Evolutionary conservation across 1,139 yeast genomes (phyloP).

Genomic region (Kluyveromyces sp.): DNA sequence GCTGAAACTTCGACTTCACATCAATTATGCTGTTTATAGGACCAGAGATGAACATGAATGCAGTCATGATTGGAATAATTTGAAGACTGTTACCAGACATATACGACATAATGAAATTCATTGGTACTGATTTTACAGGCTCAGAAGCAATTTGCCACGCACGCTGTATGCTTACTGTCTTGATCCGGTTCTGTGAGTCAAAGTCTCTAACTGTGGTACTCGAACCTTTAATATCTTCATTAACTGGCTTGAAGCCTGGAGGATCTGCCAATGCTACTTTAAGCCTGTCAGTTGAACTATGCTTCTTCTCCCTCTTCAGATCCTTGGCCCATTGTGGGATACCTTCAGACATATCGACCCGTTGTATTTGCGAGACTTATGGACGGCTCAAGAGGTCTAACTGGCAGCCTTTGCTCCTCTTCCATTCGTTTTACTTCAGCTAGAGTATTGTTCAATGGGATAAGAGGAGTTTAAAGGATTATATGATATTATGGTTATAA

Average conservation of each 20-base stretch:
- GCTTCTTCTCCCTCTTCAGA: slow-evolving; percentile 10
- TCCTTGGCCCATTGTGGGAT: slow-evolving; percentile 21
- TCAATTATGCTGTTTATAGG: slow-evolving; percentile 68
- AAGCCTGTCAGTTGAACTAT: slow-evolving; percentile 10
- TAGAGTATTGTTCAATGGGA: too few relatives aligned
- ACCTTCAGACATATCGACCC: slow-evolving; percentile 6
- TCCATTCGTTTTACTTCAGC: too few relatives aligned
- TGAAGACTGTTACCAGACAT: slow-evolving; percentile 92
- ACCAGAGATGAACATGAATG: slow-evolving; percentile 71
- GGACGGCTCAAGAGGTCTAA: too few relatives aligned
- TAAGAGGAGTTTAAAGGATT: too few relatives aligned
- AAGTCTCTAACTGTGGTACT: slow-evolving; percentile 11
- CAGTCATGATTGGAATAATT: slow-evolving; percentile 86
- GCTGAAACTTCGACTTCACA: slow-evolving; percentile 42
- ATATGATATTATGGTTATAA: too few relatives aligned
- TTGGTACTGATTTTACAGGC: slow-evolving; percentile 81
- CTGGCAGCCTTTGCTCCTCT: too few relatives aligned
- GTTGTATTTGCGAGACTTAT: too few relatives aligned
- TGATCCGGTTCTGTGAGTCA: slow-evolving; percentile 23
- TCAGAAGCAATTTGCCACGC: slow-evolving; percentile 84
- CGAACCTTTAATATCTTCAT: slow-evolving; percentile 9
- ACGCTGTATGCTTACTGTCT: slow-evolving; percentile 47
- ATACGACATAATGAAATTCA: slow-evolving; percentile 85
- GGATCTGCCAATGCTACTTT: slow-evolving; percentile 19
- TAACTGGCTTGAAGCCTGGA: slow-evolving; percentile 17